phyloP scores from a whole-genome alignment of 495 filamentous ascomycete genomes.

The Terfezia boudieri region DNA sequence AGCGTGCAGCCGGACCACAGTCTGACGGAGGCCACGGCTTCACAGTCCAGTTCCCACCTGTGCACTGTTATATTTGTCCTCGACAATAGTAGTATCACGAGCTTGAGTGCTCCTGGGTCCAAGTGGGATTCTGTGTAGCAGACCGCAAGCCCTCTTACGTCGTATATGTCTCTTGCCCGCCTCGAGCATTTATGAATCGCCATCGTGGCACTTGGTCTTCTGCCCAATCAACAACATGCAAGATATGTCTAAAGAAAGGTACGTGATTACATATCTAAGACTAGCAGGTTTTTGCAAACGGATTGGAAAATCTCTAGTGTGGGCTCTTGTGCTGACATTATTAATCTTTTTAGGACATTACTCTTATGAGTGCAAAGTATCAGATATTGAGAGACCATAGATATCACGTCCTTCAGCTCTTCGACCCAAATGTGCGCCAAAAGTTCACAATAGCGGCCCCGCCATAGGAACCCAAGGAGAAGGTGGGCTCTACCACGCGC shows the following conservation, averaged over 20 bases:
- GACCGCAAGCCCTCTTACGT: no score
- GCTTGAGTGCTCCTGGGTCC: no score
- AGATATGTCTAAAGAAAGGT: conserved; percentile 95
- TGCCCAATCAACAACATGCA: conserved; percentile 47
- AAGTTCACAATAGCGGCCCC: conserved; percentile 51
- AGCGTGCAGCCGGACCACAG: no score
- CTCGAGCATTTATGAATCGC: conserved; percentile 30
- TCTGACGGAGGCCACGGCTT: no score
- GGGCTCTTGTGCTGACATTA: conserved; percentile 1
- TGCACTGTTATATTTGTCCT: no score
- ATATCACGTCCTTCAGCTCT: conserved; percentile 68
- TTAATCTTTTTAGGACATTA: conserved; percentile 50
- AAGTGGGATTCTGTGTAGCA: no score
- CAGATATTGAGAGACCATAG: conserved; percentile 70
- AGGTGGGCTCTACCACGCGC: conserved; percentile 31
- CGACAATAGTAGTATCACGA: no score
- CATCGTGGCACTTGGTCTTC: conserved; percentile 25
- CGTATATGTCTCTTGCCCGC: no score
- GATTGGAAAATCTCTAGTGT: conserved; percentile 1
- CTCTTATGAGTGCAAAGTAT: conserved; percentile 80
- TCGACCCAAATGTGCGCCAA: conserved; percentile 67
- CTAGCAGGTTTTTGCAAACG: background rate
- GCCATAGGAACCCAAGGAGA: conserved; percentile 26
- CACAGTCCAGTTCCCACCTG: no score
- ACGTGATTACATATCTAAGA: conserved; percentile 25